Evolutionary conservation across 139 green algal species (phyloP).

Genomic region (Yamagishiella unicocca): DNA sequence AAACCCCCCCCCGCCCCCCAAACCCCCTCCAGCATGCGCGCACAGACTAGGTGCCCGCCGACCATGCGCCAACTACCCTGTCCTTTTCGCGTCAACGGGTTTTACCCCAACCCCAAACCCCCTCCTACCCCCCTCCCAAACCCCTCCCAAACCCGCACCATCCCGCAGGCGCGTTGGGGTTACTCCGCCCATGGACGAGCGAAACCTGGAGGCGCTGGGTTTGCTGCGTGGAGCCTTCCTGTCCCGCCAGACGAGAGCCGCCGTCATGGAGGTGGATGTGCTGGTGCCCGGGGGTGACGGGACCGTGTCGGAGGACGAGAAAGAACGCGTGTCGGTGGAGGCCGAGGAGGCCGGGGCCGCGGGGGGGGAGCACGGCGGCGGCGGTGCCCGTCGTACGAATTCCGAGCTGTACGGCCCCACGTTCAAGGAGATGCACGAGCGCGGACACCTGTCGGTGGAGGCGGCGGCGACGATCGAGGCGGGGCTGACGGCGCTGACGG

Average conservation of each 20-base stretch:
- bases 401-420: not conserved
- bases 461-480: constrained; percentile 23
- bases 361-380: not conserved
- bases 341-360: not conserved
- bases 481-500: constrained; percentile 12
- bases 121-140: not conserved
- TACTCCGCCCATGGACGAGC: constrained; percentile 32
- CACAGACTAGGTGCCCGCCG: too few species aligned
- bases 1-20: too few species aligned
- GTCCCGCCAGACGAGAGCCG: not conserved
- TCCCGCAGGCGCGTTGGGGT: constrained; percentile 24
- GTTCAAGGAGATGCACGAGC: constrained; percentile 33
- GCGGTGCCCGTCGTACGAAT: not conserved
- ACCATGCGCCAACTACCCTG: too few species aligned
- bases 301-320: too few species aligned
- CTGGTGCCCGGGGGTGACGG: not conserved
- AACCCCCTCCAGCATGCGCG: too few species aligned
- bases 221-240: constrained; percentile 18
- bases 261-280: constrained; percentile 42
- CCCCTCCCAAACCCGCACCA: not conserved
- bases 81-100: too few species aligned
- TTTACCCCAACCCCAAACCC: not conserved
- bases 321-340: not conserved
- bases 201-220: not conserved
- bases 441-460: constrained; percentile 12